These are phyloP conservation scores for Ophiosphaerella herpotricha DNA, from an alignment of 2,329 filamentous ascomycete genomes.

Conservation along the genomic window DNA sequence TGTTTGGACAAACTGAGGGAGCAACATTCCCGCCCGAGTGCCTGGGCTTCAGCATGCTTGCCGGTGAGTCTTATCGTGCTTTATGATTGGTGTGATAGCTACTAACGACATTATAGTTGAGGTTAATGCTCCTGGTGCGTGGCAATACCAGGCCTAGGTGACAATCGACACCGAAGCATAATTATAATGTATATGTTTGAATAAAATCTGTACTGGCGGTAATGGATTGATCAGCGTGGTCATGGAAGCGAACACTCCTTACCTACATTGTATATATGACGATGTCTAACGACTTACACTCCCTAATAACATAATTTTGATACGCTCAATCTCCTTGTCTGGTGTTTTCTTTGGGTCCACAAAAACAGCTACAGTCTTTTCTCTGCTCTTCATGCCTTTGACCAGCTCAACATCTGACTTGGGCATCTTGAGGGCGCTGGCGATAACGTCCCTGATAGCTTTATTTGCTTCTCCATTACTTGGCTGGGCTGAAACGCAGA, in stretches of 20 bases:
- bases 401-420: constrained; percentile 68
- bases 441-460: constrained; percentile 66
- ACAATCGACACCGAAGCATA: not conserved
- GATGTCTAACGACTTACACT: constrained; percentile 16
- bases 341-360: constrained; percentile 13
- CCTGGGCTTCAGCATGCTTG: constrained; percentile 43
- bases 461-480: constrained; percentile 71
- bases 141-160: constrained; percentile 39
- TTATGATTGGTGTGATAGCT: not conserved
- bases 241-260: not conserved
- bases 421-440: constrained; percentile 64
- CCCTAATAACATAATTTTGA: constrained; percentile 31
- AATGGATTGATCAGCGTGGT: not conserved
- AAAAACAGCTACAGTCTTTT: constrained; percentile 58
- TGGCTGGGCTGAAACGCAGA: constrained; percentile 44
- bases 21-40: constrained; percentile 30
- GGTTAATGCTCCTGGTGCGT: constrained; percentile 33
- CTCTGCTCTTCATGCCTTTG: constrained; percentile 66
- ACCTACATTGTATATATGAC: constrained; percentile 17
- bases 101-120: constrained; percentile 23
- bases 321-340: constrained; percentile 30
- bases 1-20: constrained; percentile 34
- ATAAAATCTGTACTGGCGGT: not conserved
- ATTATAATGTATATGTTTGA: constrained; percentile 9
- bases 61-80: constrained; percentile 25